Evolutionary conservation across 1,284 basidiomycete species (phyloP), one percentile per base, ranked within the genome.

Genomic region (Ganoderma sinense): DNA sequence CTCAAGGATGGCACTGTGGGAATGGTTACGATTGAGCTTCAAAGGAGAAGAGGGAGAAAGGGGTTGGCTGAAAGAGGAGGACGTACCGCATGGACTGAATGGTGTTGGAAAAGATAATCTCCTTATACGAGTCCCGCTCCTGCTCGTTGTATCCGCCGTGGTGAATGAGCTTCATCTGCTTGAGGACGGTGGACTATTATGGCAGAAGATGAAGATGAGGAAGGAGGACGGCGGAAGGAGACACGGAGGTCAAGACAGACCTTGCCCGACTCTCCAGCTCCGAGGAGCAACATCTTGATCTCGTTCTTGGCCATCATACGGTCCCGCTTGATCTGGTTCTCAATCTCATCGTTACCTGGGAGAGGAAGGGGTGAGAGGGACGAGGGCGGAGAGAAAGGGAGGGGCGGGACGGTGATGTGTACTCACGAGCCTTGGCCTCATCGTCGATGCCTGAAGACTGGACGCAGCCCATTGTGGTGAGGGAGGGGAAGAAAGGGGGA

Each of bases 141-240:
- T 92, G 90, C 69, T 93, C 90, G 73, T 94, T 95, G 86, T 98
- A 99, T 1, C 96, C 91, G 69, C 93, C 94, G 71, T 94, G 93
- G 80, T 97, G 94, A 70, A 98, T 97, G 80, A 97, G 90, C 80
- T 97, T 96, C 96, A 97, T 97, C 83, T 97, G 96, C 84, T 98
- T 97, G 71, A 98, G 87, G 31, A 98, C 94, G 2, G 96, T 97
- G 29, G 95, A 97, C 90, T 96, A 75, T 43, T 60, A 26, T 48
- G 31, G 10, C 36, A 36, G n/a, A 23, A 48, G 45, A 5, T 20
- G 16, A 23, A 41, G 65, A 48, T 53, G 65, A 26, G 51, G 18
- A 69, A 26, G 36, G 6, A 62, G 26, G 23, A 58, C 6, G 26
- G 59, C 23, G 18, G 58, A 36, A 41, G 41, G 20, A 39, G 56